Percentiles rank a stretch among this genome's conserved stretches.
These are phyloP conservation scores for Quercus phellos DNA, from an alignment of 331 rosid species.

Conservation along the genomic window DNA sequence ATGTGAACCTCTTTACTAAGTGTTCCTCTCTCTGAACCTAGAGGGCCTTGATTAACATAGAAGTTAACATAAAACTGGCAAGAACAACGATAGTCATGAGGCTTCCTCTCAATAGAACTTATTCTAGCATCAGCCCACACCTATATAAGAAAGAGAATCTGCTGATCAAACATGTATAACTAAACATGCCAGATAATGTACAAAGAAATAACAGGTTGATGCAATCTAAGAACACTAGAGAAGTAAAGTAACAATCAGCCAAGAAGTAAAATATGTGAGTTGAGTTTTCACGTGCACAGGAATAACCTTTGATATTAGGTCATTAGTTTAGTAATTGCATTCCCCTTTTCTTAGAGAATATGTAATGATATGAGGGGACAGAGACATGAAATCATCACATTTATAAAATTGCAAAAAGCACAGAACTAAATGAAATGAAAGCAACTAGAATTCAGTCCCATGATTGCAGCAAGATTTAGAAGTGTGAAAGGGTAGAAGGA, in stretches of 20 bases:
- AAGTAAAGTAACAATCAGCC: neutral
- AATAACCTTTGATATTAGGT: neutral
- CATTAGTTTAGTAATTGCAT: neutral
- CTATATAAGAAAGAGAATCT: conserved; percentile 26
- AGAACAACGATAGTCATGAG: conserved; percentile 60
- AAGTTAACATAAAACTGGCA: conserved; percentile 72
- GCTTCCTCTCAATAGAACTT: conserved; percentile 76
- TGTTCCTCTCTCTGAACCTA: conserved; percentile 62
- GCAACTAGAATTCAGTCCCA: neutral
- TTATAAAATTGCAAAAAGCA: neutral
- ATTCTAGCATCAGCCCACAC: conserved; percentile 78
- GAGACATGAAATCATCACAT: neutral
- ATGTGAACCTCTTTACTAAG: conserved; percentile 48
- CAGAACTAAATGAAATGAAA: neutral
- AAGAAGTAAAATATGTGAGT: neutral
- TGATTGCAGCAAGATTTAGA: neutral
- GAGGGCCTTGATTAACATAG: conserved; percentile 71
- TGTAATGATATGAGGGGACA: neutral
- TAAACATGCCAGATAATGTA: neutral
- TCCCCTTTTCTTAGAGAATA: neutral
- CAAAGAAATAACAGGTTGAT: neutral
- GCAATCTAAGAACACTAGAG: neutral
- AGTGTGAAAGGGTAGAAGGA: neutral
- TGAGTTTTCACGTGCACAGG: neutral
- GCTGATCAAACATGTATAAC: conserved; percentile 12